These are phyloP conservation scores for Botryosphaeria dothidea DNA, from an alignment of 2,329 filamentous ascomycete genomes.

Conservation along the genomic window DNA sequence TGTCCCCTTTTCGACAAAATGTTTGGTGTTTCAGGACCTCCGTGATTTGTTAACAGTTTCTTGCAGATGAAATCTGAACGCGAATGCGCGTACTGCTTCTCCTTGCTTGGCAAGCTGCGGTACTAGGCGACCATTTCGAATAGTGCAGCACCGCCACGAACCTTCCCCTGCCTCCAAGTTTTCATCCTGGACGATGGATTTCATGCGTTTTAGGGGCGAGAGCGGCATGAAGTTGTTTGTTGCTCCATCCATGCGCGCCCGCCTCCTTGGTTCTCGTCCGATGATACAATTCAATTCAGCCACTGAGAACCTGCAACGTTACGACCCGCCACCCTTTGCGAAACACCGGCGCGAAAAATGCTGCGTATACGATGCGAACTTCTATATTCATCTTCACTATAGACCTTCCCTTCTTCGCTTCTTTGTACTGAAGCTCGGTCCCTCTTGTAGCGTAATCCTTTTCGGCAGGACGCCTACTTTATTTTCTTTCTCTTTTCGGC, in stretches of 20 bases:
- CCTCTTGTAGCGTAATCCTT: not conserved
- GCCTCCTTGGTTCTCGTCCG: not conserved
- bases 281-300: not conserved
- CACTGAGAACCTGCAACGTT: not conserved
- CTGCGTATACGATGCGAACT: not conserved
- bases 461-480: not conserved
- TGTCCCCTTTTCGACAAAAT: conserved; percentile 13
- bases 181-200: not conserved
- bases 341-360: not conserved
- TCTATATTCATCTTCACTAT: not conserved
- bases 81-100: conserved; percentile 51
- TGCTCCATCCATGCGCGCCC: not conserved
- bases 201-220: not conserved
- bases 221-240: not conserved
- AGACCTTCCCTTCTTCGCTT: not conserved
- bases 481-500: not conserved
- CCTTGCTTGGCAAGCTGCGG: conserved; percentile 50
- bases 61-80: conserved; percentile 46
- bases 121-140: conserved; percentile 34
- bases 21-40: not conserved
- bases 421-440: too few relatives aligned
- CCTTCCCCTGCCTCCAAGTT: not conserved
- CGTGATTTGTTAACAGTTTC: conserved; percentile 15
- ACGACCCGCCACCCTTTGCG: not conserved
- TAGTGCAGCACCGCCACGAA: not conserved